These are phyloP conservation scores for Delonix regia DNA, from an alignment of 306 rosid genomes.

Conservation along the genomic window DNA sequence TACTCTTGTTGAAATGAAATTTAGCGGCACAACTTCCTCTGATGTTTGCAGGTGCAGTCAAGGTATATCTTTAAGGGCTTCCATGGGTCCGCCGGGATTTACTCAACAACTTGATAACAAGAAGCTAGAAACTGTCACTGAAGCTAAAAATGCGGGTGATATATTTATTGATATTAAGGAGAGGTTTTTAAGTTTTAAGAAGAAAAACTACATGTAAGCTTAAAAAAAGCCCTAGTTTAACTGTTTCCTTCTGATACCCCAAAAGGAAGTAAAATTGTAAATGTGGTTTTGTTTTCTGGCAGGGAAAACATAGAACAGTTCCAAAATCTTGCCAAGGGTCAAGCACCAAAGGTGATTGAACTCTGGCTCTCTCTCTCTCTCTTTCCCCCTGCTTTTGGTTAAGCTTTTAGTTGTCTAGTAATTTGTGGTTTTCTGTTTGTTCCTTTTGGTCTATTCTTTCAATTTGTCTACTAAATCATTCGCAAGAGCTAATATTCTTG, in stretches of 20 bases:
- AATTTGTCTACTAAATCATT: conserved; percentile 13
- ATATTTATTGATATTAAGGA: conserved; percentile 68
- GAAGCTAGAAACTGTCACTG: conserved; percentile 43
- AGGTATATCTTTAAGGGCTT: conserved; percentile 62
- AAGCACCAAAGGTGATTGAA: conserved; percentile 78
- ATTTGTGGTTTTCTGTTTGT: conserved; percentile 17
- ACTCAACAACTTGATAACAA: conserved; percentile 55
- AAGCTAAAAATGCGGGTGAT: conserved; percentile 49
- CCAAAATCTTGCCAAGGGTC: conserved; percentile 73
- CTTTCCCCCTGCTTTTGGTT: neutral
- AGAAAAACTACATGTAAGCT: conserved; percentile 68
- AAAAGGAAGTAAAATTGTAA: conserved; percentile 20
- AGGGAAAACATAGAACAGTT: conserved; percentile 73
- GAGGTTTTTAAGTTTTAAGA: conserved; percentile 79
- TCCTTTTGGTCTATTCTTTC: conserved; percentile 24
- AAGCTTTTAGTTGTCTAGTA: conserved; percentile 15
- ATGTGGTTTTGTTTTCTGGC: conserved; percentile 39
- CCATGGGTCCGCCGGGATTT: conserved; percentile 54
- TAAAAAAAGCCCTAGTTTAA: conserved; percentile 21
- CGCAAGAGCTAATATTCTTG: neutral
- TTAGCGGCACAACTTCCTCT: conserved; percentile 7
- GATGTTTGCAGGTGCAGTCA: conserved; percentile 54
- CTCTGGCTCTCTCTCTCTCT: neutral
- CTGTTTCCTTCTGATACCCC: conserved; percentile 18
- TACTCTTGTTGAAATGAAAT: conserved; percentile 22